Evolutionary conservation across 345 rosid genomes (phyloP).

Genomic region (Litchi chinensis): DNA sequence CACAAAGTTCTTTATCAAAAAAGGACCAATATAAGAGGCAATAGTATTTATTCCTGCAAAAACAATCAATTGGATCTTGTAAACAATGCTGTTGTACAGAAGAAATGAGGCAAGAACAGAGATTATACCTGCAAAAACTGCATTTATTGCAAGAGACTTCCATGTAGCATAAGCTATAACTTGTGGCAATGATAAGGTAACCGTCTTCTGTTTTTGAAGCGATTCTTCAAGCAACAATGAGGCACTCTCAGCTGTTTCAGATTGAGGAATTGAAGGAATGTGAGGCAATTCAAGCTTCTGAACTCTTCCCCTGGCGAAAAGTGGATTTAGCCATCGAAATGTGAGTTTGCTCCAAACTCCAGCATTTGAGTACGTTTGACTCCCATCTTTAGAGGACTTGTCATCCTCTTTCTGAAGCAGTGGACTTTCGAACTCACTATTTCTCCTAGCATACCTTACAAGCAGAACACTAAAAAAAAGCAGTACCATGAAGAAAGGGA

Average conservation of each 20-base stretch:
- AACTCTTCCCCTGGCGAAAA: slow-evolving; percentile 41
- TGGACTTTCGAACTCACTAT: slow-evolving; percentile 32
- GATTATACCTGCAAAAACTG: slow-evolving; percentile 58
- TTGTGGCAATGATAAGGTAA: slow-evolving; percentile 37
- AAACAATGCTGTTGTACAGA: not conserved
- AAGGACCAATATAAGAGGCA: slow-evolving; percentile 64
- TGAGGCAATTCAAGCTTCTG: slow-evolving; percentile 51
- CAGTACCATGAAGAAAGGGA: slow-evolving; percentile 36
- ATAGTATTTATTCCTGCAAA: slow-evolving; percentile 52
- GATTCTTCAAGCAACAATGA: slow-evolving; percentile 55
- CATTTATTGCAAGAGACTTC: slow-evolving; percentile 58
- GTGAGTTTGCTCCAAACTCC: slow-evolving; percentile 53
- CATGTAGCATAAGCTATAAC: slow-evolving; percentile 40
- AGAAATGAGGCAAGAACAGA: not conserved
- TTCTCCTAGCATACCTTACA: slow-evolving; percentile 11
- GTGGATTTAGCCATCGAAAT: slow-evolving; percentile 64
- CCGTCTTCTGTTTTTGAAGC: slow-evolving; percentile 37
- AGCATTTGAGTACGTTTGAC: slow-evolving; percentile 30
- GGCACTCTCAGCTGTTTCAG: slow-evolving; percentile 58
- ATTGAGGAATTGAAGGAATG: slow-evolving; percentile 52
- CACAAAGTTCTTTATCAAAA: slow-evolving; percentile 66
- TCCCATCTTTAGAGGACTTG: slow-evolving; percentile 12
- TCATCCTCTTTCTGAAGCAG: slow-evolving; percentile 33
- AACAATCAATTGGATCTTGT: slow-evolving; percentile 10
- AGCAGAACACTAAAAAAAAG: slow-evolving; percentile 36